These are phyloP conservation scores for Pyrenochaeta sp. DNA, from an alignment of 2,329 filamentous ascomycete genomes.

Conservation along the genomic window DNA sequence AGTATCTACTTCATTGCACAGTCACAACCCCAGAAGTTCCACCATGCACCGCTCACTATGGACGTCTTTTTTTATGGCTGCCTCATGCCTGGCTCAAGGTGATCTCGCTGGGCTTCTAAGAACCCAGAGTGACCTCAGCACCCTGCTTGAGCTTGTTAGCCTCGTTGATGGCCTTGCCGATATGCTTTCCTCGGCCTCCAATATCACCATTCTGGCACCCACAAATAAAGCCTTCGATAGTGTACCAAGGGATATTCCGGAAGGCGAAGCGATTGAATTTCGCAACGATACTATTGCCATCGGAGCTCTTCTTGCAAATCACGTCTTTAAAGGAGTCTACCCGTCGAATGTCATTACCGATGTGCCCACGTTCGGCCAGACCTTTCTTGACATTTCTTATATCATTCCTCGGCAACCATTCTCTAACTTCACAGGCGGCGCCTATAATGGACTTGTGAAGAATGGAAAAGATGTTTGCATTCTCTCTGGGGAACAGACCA, in stretches of 20 bases:
- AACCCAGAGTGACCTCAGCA: slow-evolving; percentile 41
- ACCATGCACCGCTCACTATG: slow-evolving; percentile 30
- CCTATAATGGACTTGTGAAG: slow-evolving; percentile 58
- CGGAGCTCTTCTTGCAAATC: slow-evolving; percentile 61
- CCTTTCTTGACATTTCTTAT: slow-evolving; percentile 58
- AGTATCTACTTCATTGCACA: no score
- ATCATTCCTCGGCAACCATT: slow-evolving; percentile 50
- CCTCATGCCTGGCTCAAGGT: slow-evolving; percentile 32
- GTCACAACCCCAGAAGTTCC: background rate
- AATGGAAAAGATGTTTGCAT: slow-evolving; percentile 55
- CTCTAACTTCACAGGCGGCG: slow-evolving; percentile 65
- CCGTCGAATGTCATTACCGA: slow-evolving; percentile 44
- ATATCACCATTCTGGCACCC: slow-evolving; percentile 65
- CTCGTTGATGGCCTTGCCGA: slow-evolving; percentile 48
- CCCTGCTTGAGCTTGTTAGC: slow-evolving; percentile 45
- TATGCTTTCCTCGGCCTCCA: slow-evolving; percentile 50
- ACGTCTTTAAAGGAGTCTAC: slow-evolving; percentile 63
- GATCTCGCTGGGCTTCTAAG: slow-evolving; percentile 42
- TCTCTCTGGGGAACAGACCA: slow-evolving; percentile 59
- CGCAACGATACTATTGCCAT: slow-evolving; percentile 44
- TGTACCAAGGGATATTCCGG: slow-evolving; percentile 31
- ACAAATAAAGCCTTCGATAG: slow-evolving; percentile 59
- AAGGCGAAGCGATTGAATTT: slow-evolving; percentile 40
- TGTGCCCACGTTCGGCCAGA: slow-evolving; percentile 54
- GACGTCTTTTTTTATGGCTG: slow-evolving; percentile 24